These are phyloP conservation scores for Ceratocystis huliohia DNA, from an alignment of 2,329 filamentous ascomycete species.

Conservation along the genomic window DNA sequence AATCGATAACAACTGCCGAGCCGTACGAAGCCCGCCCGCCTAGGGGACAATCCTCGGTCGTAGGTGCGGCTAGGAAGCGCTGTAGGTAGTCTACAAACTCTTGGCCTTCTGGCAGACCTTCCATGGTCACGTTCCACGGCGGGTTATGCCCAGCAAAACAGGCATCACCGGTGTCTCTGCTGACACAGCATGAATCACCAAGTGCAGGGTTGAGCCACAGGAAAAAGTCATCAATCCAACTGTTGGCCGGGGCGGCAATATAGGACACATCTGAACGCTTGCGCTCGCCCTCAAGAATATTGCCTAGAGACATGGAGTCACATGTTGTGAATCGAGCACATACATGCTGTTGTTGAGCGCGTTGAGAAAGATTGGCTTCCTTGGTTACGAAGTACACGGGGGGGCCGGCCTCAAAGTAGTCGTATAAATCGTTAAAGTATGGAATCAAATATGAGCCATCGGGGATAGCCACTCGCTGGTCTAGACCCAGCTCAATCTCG, in stretches of 20 bases:
- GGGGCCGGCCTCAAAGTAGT: constrained; percentile 80
- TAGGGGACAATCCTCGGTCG: constrained; percentile 71
- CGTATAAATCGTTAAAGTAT: constrained; percentile 92
- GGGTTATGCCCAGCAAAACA: constrained; percentile 72
- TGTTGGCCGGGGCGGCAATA: constrained; percentile 76
- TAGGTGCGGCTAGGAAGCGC: constrained; percentile 70
- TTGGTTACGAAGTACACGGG: constrained; percentile 93
- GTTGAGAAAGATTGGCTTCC: constrained; percentile 63
- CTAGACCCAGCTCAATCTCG: constrained; percentile 71
- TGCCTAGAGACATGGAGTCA: constrained; percentile 68
- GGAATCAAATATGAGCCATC: constrained; percentile 88
- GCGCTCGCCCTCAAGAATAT: constrained; percentile 84
- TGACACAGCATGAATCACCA: constrained; percentile 56
- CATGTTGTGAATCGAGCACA: constrained; percentile 89
- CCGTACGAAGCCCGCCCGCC: constrained; percentile 82
- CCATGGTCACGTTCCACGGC: constrained; percentile 77
- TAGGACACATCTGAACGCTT: constrained; percentile 81
- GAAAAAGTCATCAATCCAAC: constrained; percentile 95
- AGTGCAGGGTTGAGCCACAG: constrained; percentile 86
- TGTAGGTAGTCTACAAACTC: constrained; percentile 81
- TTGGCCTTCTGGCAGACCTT: constrained; percentile 83
- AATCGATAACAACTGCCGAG: constrained; percentile 67
- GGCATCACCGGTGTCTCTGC: constrained; percentile 43
- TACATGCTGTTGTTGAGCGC: constrained; percentile 66
- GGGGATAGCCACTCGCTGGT: constrained; percentile 88